Evolutionary conservation across 495 filamentous ascomycete genomes (phyloP), one percentile per base, ranked within the genome.

Genomic region (Penicillium riverlandense): DNA sequence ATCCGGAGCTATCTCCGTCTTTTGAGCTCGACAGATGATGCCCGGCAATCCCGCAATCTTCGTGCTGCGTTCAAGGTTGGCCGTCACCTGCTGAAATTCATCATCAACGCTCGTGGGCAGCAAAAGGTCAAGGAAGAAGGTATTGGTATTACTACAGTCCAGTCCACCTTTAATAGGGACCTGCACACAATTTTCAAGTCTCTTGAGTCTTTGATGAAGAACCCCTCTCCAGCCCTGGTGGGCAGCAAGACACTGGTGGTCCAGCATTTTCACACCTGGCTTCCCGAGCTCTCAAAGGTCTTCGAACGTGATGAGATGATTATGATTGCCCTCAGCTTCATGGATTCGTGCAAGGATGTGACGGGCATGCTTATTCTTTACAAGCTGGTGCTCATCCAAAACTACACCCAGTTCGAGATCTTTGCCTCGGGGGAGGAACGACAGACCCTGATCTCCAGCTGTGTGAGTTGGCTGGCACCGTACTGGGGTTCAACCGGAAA

Each of bases 51-150:
- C 15, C 75, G 90, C 16, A 86, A 85, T 45, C 76, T 99, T 38
- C 82, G 92, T 11, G 87, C 91, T 15, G 90, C 91, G 0, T 86
- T 97, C 63, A 99, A 99, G 60, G 94, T 99, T 29, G 90, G 90
- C 15, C 77, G 84, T 14, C 88, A 96, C 49, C 78, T 99, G 40
- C 75, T 99, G 45, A 94, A 88, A 54, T 96, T 99, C 68, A 97
- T 97, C 45, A 84, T 94, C 36, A 88, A 88, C 54, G 89, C 89
- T 6, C 75, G 88, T 35, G 83, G 83, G 43, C 86, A 94, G 57
- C 90, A 95, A 61, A 85, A 89, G 53, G 80, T 73, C 5, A 95
- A 95, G 61, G 90, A 96, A 59, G 86, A 83, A 9, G 88, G 80
- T 1, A 90, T 96, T 54, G 91, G 90, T 2, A 88, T 95, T 30